Conservation (phyloP, 208 protist genomes). For the Blastocrithidia nonstop region DNA sequence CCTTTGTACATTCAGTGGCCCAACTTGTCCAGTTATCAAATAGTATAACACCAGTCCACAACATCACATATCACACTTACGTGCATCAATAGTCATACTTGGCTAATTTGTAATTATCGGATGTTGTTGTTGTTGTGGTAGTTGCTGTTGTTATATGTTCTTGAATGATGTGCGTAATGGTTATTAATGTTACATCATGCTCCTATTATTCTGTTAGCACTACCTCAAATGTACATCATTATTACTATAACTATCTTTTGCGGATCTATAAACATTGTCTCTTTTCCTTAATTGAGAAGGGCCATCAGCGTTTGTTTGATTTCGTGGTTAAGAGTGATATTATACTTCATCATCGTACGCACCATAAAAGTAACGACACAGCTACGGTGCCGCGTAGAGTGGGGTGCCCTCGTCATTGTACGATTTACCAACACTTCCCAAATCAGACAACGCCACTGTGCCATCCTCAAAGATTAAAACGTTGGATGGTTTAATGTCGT, state of each 20-base stretch:
- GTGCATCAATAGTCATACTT: slow-evolving; percentile 9
- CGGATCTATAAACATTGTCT: background rate
- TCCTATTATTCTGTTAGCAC: background rate
- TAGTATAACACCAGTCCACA: slow-evolving; percentile 63
- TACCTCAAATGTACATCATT: no score
- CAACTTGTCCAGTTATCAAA: slow-evolving; percentile 42
- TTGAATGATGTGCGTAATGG: no score
- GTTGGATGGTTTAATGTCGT: slow-evolving; percentile 79
- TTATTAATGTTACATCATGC: slow-evolving; percentile 2
- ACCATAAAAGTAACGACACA: slow-evolving; percentile 58
- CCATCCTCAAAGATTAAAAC: slow-evolving; percentile 66
- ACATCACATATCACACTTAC: slow-evolving; percentile 68
- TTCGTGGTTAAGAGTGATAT: background rate
- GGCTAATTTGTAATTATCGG: background rate
- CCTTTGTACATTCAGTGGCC: slow-evolving; percentile 28
- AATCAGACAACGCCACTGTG: slow-evolving; percentile 50
- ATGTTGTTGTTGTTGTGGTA: slow-evolving; percentile 2
- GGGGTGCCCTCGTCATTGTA: slow-evolving; percentile 73
- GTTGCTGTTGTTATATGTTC: slow-evolving; percentile 4
- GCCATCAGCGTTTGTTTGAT: background rate
- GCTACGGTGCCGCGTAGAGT: slow-evolving; percentile 77
- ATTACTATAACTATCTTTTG: slow-evolving; percentile 2
- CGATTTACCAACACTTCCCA: slow-evolving; percentile 27
- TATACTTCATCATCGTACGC: slow-evolving; percentile 6
- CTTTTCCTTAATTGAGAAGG: background rate